Base-by-base conservation (phyloP, 768 basidiomycete species). In the Psilocybe sp. region DNA sequence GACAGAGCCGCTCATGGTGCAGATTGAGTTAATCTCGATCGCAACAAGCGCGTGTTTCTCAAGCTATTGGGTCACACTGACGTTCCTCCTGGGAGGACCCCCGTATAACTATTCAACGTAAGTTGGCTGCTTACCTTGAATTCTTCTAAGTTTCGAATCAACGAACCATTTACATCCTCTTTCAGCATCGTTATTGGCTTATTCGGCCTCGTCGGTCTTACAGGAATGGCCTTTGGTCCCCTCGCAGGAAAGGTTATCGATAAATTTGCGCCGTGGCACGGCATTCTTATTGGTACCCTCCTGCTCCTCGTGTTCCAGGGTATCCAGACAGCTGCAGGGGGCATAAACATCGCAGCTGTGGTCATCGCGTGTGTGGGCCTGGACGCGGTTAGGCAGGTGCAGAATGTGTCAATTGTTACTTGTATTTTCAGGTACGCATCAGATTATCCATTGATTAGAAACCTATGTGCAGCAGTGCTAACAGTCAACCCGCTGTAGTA, bases 41-140 rank as follows among this genome's bases (percentile, higher is more conserved):
- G 75, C 73, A 13, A 78, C 76, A 49, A 82, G 84, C 20, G 81
- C 81, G 47, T 83, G 69, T 42, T 78, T 78, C 56, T 70, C 70
- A 14, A 75, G 68, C 54, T 84, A 81, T 55, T 84, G 84, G 84
- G 84, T 87, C 7, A 87, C 85, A 2, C 64, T 89, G 51, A 92
- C 90, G 0, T 95, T 92, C 70, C 69, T 92, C 10, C 81, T 95
- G 1, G 84, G 82, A 8, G 87, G 82, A 3, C 64, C 80, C 3
- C 87, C 88, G 0, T 93, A 90, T 61, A 62, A 81, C 56, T 92
- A 86, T 58, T 85, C 83, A 1, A 87, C 85, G 85, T 78, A 71
- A 36, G 75, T 73, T 13, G 3, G 1, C 14, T 12, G 4, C 11
- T 31, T 15, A 28, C 23, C 14, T 37, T 2, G 19, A 38, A 19